Conservation (phyloP, 129 eudicot genomes). For the Glebionis coronaria region DNA sequence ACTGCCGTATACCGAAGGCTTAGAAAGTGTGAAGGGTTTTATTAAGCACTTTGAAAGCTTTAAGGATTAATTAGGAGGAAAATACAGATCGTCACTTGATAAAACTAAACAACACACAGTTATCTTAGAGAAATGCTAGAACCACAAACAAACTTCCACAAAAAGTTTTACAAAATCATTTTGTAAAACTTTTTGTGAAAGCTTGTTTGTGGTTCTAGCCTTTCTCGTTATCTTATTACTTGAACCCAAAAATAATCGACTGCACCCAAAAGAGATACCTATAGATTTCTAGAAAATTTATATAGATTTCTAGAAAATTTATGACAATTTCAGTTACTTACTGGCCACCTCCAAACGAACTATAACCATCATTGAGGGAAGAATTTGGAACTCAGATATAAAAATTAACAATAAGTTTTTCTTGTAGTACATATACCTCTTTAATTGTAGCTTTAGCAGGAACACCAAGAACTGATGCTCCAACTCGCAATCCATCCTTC, state of each 20-base stretch:
- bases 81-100: no score
- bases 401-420: neutral
- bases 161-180: no score
- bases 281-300: neutral
- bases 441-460: conserved; percentile 97
- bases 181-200: no score
- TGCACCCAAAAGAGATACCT: neutral
- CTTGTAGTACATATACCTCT: conserved; percentile 50
- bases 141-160: no score
- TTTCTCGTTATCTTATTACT: no score
- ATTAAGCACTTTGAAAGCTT: no score
- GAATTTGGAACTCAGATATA: neutral
- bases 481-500: conserved; percentile 68
- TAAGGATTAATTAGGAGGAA: no score
- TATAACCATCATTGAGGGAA: conserved; percentile 6
- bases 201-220: no score
- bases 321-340: neutral
- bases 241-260: neutral
- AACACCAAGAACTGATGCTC: conserved; percentile 99
- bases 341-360: neutral
- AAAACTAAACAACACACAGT: no score
- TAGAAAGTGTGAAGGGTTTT: no score
- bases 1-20: no score
- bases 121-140: no score
- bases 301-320: neutral